Conservation (phyloP, 2,329 filamentous ascomycete genomes). For the Plectosphaerella plurivora region DNA sequence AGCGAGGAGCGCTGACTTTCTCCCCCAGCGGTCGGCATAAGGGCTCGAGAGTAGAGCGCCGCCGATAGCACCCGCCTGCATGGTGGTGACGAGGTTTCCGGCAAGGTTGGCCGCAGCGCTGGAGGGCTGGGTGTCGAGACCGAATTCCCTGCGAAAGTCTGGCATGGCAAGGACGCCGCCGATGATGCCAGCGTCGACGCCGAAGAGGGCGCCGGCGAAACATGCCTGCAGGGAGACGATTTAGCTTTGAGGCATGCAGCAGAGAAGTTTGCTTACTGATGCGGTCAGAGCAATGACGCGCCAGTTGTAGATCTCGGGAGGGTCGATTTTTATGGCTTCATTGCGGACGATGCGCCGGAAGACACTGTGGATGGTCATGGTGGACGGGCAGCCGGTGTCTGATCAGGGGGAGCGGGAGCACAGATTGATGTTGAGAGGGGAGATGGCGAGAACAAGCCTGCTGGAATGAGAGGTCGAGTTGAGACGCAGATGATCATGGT, state of each 20-base stretch:
- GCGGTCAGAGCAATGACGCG: slow-evolving; percentile 60
- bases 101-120: slow-evolving; percentile 14
- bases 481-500: background rate
- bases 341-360: slow-evolving; percentile 39
- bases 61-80: slow-evolving; percentile 20
- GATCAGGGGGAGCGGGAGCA: too few species aligned
- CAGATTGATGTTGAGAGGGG: background rate
- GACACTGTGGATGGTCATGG: slow-evolving; percentile 4
- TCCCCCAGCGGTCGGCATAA: slow-evolving; percentile 21
- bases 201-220: slow-evolving; percentile 16
- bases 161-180: slow-evolving; percentile 21
- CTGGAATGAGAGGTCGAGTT: background rate
- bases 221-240: background rate
- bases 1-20: slow-evolving; percentile 23
- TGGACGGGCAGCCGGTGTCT: background rate
- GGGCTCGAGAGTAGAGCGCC: slow-evolving; percentile 18
- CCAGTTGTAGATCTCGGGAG: slow-evolving; percentile 67
- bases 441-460: background rate
- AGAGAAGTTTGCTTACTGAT: slow-evolving; percentile 32
- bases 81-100: slow-evolving; percentile 21
- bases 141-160: slow-evolving; percentile 19
- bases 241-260: background rate
- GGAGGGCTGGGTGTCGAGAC: slow-evolving; percentile 10
- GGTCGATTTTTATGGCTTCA: slow-evolving; percentile 62
- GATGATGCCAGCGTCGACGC: slow-evolving; percentile 21